Percentiles rank a stretch among this genome's conserved stretches.
Conservation (phyloP, 73 alveolate species). For the Tetrahymena malaccensis region DNA sequence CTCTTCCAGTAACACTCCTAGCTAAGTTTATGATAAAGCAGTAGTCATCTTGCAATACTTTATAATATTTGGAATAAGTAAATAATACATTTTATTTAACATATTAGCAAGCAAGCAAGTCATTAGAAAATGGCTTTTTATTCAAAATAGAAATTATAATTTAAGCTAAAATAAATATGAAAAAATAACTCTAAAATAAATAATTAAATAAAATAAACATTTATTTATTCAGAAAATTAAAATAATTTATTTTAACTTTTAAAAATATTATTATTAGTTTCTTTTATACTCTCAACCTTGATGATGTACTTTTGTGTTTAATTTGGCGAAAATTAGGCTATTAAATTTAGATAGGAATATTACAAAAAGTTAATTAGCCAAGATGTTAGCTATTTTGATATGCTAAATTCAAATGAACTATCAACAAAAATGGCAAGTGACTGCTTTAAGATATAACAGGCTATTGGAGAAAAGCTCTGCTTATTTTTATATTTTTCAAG, state of each 20-base stretch:
- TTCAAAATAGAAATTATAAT: neutral
- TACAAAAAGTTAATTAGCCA: neutral
- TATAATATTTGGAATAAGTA: neutral
- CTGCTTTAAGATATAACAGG: neutral
- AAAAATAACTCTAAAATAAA: neutral
- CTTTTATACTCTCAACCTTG: neutral
- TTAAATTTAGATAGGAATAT: neutral
- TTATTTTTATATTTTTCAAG: neutral
- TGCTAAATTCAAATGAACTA: neutral
- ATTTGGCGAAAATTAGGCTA: neutral
- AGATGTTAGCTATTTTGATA: neutral
- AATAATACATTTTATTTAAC: neutral
- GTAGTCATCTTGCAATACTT: neutral
- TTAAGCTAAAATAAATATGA: neutral
- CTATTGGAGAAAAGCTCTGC: neutral
- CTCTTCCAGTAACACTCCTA: neutral
- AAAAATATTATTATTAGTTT: neutral
- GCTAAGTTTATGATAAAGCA: neutral
- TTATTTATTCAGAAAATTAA: neutral
- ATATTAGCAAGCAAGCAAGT: neutral
- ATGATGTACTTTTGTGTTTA: neutral
- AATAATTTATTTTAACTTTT: neutral
- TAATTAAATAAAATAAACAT: neutral
- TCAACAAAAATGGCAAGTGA: neutral
- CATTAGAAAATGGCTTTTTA: neutral